These are phyloP conservation scores for Lanmaoa rubissima DNA, from an alignment of 768 basidiomycete species.

Conservation along the genomic window DNA sequence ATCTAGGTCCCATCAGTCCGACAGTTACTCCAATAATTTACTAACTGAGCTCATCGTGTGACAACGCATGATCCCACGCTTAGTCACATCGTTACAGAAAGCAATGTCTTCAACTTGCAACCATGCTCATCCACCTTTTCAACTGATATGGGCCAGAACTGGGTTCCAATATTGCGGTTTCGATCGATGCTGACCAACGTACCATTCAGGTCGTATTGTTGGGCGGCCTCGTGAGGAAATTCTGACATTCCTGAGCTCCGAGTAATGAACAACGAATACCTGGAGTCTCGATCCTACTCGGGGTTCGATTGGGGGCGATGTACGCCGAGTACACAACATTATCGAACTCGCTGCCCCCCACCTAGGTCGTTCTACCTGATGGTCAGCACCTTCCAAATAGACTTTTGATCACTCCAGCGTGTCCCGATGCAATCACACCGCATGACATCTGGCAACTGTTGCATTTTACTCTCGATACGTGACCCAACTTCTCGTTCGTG, in stretches of 20 bases:
- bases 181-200: background rate
- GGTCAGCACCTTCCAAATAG: background rate
- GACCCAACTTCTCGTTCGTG: background rate
- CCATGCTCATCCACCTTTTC: background rate
- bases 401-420: background rate
- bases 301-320: background rate
- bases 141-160: background rate
- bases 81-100: no score
- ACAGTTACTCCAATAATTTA: no score
- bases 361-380: background rate
- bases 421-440: background rate
- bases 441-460: background rate
- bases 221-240: background rate
- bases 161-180: no score
- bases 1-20: no score
- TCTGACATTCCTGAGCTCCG: background rate
- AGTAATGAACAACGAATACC: background rate
- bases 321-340: background rate
- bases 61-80: no score
- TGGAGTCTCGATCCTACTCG: background rate
- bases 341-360: background rate
- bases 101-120: background rate
- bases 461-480: background rate
- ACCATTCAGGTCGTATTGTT: no score
- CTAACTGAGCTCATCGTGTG: no score